Evolutionary conservation across 768 basidiomycete species (phyloP), one percentile per base, ranked within the genome.

Genomic region (Pleurotus citrinopileatus): DNA sequence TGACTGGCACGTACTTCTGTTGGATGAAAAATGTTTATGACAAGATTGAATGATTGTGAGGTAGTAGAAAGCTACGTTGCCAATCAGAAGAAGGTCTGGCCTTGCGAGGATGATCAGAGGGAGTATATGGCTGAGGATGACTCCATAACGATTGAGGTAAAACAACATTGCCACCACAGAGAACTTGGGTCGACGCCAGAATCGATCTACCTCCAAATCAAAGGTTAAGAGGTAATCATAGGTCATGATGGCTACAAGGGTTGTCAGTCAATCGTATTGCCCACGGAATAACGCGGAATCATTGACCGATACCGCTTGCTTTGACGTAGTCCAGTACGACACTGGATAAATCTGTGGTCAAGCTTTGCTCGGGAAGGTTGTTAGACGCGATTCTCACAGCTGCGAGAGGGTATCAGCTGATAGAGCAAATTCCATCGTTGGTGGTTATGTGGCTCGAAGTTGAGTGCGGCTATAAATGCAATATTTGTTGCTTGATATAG

Each of bases 181-280:
- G 3, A 70, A n/a, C 7, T 58, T 63, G 1, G 61, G 52, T 52
- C 58, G 55, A 6, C 38, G 57, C 80, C 81, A 82, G 62, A 74
- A 76, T 13, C 69, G 62, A 20, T 71, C 67, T 5, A 77, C 65
- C 55, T 82, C 81, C 19, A 54, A 47, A 1, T 56, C 40, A 5
- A 82, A 57, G 0, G 80, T 82, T 37, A 79, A 62, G 37, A 70
- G 28, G 55, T 77, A 78, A 43, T 82, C 81, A 45, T 77, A 76
- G 12, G 72, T 58, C 13, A 73, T 64, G 36, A 75, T 61, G 4
- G 68, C 73, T 75, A 23, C n/a, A n/a, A n/a, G n/a, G n/a, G n/a
- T n/a, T n/a, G n/a, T n/a, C n/a, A n/a, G n/a, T n/a, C n/a, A n/a
- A n/a, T n/a, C n/a, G n/a, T n/a, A n/a, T n/a, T n/a, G n/a, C n/a